Percentiles rank a stretch among this genome's conserved stretches.
These are phyloP conservation scores for Pouteria glomerata DNA, from an alignment of 148 eudicot species.

Conservation along the genomic window DNA sequence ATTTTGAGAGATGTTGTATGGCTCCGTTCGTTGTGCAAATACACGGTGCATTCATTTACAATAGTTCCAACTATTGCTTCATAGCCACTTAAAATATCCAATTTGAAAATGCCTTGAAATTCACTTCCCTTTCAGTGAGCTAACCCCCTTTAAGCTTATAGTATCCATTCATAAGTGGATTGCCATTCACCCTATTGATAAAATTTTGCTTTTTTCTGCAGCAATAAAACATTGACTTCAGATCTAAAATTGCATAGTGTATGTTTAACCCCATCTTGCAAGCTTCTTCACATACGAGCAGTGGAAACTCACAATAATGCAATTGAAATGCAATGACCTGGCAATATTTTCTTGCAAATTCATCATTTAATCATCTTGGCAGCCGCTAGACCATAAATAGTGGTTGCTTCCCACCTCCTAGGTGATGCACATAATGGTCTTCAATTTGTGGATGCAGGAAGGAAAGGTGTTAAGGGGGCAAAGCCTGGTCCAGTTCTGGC, in stretches of 20 bases:
- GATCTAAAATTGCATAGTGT: neutral
- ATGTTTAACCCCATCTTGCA: neutral
- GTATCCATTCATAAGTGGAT: neutral
- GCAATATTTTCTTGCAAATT: neutral
- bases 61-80: neutral
- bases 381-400: neutral
- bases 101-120: neutral
- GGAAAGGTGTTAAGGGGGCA: slow-evolving; percentile 77
- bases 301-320: neutral
- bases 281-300: neutral
- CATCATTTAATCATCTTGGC: neutral
- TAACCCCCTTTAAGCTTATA: neutral
- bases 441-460: slow-evolving; percentile 31
- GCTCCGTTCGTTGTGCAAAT: neutral
- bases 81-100: slow-evolving; percentile 6
- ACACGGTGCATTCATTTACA: neutral
- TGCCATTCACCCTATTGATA: neutral
- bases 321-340: neutral
- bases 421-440: neutral
- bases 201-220: neutral
- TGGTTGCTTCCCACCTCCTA: neutral
- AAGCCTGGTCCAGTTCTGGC: slow-evolving; percentile 73
- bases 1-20: neutral
- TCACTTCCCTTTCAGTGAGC: neutral
- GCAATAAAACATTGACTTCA: neutral